phyloP scores from a whole-genome alignment of 108 stramenopile genomes.

The Cyclotella choctawhatcheeana region DNA sequence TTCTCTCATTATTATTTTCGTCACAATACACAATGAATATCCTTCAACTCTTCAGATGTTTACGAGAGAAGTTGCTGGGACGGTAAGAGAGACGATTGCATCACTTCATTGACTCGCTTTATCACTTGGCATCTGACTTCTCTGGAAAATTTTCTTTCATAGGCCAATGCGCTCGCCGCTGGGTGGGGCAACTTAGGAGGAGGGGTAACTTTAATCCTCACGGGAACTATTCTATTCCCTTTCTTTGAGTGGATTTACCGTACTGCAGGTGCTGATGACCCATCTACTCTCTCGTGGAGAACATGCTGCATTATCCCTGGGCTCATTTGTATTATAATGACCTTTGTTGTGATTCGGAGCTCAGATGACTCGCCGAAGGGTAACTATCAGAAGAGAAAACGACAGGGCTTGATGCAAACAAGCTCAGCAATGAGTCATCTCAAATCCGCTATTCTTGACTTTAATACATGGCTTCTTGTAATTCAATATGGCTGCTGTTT shows the following conservation, averaged over 20 bases:
- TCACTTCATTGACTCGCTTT: too few species aligned
- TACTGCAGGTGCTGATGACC: constrained; percentile 29
- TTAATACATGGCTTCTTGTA: constrained; percentile 81
- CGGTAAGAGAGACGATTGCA: constrained; percentile 23
- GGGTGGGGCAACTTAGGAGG: constrained; percentile 95
- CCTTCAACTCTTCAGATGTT: too few species aligned
- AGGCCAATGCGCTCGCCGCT: constrained; percentile 87
- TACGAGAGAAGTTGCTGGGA: constrained; percentile 81
- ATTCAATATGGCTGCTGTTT: constrained; percentile 91
- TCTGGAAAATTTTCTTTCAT: too few species aligned
- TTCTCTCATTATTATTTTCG: too few species aligned
- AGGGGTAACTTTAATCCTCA: constrained; percentile 64
- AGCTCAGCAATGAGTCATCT: constrained; percentile 41
- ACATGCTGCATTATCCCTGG: constrained; percentile 80
- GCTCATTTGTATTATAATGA: constrained; percentile 55
- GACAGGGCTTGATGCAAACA: constrained; percentile 63
- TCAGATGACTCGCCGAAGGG: constrained; percentile 90
- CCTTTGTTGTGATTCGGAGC: constrained; percentile 48
- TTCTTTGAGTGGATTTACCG: constrained; percentile 74
- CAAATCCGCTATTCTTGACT: constrained; percentile 45
- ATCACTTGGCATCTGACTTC: too few species aligned
- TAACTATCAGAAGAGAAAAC: constrained; percentile 65
- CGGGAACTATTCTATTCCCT: constrained; percentile 78
- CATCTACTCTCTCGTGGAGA: constrained; percentile 77
- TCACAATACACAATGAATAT: too few species aligned